Conservation (phyloP, 2,329 filamentous ascomycete genomes). For the Paraphaeosphaeria sporulosa region DNA sequence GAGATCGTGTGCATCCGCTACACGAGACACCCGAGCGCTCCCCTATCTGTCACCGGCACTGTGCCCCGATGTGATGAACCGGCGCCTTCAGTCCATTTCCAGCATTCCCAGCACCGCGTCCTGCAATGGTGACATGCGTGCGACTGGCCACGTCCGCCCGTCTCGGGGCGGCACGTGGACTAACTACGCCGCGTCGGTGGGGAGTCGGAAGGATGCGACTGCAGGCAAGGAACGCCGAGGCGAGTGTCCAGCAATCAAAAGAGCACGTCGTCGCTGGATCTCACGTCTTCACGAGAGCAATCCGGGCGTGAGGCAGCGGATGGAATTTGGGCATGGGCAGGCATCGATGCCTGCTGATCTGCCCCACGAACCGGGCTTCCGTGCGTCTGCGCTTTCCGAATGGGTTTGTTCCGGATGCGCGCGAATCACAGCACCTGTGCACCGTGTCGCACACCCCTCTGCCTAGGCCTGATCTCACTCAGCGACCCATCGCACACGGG, state of each 20-base stretch:
- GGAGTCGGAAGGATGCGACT: constrained; percentile 5
- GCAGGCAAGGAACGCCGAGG: background rate
- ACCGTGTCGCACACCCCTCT: background rate
- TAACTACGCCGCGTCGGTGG: background rate
- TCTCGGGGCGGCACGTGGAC: background rate
- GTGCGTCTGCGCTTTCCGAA: background rate
- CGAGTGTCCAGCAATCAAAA: background rate
- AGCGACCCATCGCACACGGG: background rate
- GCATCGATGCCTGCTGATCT: background rate
- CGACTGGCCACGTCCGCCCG: constrained; percentile 1
- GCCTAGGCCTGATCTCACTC: background rate
- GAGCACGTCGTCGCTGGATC: background rate
- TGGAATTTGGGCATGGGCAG: background rate
- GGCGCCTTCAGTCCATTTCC: background rate
- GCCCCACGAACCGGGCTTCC: constrained; percentile 5
- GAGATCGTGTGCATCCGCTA: constrained; percentile 1
- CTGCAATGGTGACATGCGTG: background rate
- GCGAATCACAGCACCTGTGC: constrained; percentile 10
- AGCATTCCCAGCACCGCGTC: background rate
- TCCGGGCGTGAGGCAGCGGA: constrained; percentile 3
- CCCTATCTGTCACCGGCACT: background rate
- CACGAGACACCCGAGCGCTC: constrained; percentile 1
- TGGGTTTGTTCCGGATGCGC: constrained; percentile 1
- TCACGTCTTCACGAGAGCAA: background rate
- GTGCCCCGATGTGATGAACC: background rate